phyloP scores from a whole-genome alignment of 805 yeast species.

The Candida berthetii region DNA sequence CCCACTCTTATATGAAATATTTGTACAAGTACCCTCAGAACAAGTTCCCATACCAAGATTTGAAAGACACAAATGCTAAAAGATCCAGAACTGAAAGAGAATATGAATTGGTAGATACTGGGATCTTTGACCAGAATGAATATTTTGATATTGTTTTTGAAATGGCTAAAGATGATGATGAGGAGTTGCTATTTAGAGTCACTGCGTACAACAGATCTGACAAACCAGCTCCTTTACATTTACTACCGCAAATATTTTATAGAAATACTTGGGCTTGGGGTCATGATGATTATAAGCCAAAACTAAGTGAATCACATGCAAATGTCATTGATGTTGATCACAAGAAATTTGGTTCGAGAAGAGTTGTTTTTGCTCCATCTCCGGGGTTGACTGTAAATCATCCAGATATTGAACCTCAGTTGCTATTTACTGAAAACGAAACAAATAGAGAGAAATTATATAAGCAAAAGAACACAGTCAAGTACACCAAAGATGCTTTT shows the following conservation, averaged over 20 bases:
- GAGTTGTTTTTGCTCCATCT: slow-evolving; percentile 74
- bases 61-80: slow-evolving; percentile 60
- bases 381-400: slow-evolving; percentile 59
- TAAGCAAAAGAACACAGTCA: slow-evolving; percentile 39
- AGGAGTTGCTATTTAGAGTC: slow-evolving; percentile 73
- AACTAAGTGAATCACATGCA: slow-evolving; percentile 32
- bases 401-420: slow-evolving; percentile 66
- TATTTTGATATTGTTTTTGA: slow-evolving; percentile 88
- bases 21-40: slow-evolving; percentile 89
- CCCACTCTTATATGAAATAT: slow-evolving; percentile 89
- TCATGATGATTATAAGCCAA: slow-evolving; percentile 43
- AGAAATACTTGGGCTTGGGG: slow-evolving; percentile 97
- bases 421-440: slow-evolving; percentile 86
- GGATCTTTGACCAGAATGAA: slow-evolving; percentile 49
- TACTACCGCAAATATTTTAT: slow-evolving; percentile 77
- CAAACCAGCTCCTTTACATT: slow-evolving; percentile 82
- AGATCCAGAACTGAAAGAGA: slow-evolving; percentile 66
- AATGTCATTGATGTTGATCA: slow-evolving; percentile 56
- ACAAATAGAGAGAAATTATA: slow-evolving; percentile 70
- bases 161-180: slow-evolving; percentile 80
- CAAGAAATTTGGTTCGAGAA: slow-evolving; percentile 59
- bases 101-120: slow-evolving; percentile 81
- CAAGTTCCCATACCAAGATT: slow-evolving; percentile 74
- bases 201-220: slow-evolving; percentile 84
- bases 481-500: slow-evolving; percentile 84